A percentile compares a stretch with the other conserved stretches of the same genome.
phyloP scores from a whole-genome alignment of 345 rosid species.

The Lumnitzera littorea region DNA sequence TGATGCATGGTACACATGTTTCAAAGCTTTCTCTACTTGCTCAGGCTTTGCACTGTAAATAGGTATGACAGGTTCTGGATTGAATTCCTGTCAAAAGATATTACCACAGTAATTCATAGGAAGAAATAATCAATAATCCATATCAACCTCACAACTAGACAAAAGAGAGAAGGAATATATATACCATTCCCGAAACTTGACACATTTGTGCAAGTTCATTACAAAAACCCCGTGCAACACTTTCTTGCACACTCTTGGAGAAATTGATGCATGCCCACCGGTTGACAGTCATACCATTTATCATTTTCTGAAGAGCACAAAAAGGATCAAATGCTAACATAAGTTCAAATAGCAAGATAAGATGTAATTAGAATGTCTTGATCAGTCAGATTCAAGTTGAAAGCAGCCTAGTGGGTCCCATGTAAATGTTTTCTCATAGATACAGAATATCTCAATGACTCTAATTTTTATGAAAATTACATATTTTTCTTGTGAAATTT shows the following conservation, averaged over 20 bases:
- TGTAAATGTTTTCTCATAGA: no score
- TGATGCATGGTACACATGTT: constrained; percentile 75
- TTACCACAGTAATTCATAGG: neutral
- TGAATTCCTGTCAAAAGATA: constrained; percentile 56
- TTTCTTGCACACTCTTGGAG: constrained; percentile 92
- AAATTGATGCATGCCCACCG: constrained; percentile 98
- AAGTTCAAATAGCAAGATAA: neutral
- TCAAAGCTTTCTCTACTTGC: constrained; percentile 95
- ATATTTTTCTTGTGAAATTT: no score
- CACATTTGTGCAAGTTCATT: constrained; percentile 96
- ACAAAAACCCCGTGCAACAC: constrained; percentile 85
- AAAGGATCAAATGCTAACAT: neutral
- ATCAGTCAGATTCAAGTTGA: no score
- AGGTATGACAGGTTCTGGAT: constrained; percentile 88
- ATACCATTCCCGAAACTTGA: constrained; percentile 98
- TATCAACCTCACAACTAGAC: neutral
- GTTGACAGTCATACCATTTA: constrained; percentile 91
- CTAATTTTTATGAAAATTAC: no score
- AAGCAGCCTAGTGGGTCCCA: no score
- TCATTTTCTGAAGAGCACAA: constrained; percentile 67
- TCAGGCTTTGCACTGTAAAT: constrained; percentile 88
- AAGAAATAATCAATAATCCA: neutral
- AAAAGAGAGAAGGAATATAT: constrained; percentile 1
- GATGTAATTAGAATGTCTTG: no score
- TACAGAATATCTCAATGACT: no score